Conservation (phyloP, 768 basidiomycete genomes). For the Lactarius evosmus region DNA sequence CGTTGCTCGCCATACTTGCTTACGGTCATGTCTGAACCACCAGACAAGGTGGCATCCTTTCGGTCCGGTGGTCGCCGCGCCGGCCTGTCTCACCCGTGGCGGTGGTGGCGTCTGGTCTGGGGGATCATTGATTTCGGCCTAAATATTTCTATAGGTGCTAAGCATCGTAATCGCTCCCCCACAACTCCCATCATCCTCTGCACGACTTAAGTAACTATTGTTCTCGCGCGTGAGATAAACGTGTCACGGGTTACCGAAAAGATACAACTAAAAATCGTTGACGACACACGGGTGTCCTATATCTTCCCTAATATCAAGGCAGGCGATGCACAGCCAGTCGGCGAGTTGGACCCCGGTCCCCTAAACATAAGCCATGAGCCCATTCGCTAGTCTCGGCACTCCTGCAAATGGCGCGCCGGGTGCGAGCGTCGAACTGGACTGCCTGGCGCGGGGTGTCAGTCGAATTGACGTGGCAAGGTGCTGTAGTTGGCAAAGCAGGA, state of each 20-base stretch:
- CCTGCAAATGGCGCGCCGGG: background rate
- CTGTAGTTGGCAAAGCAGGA: background rate
- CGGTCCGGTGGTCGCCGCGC: too few species aligned
- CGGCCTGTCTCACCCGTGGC: background rate
- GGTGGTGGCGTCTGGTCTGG: background rate
- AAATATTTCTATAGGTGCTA: too few species aligned
- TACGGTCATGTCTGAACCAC: background rate
- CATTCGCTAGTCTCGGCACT: background rate
- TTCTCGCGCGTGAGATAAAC: background rate
- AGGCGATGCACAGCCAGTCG: background rate
- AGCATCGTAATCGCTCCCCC: background rate
- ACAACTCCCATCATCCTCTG: background rate
- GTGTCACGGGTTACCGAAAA: background rate
- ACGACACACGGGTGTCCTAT: background rate
- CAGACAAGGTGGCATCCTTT: too few species aligned
- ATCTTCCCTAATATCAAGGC: background rate
- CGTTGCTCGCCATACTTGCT: background rate
- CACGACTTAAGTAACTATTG: background rate
- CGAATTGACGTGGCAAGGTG: background rate
- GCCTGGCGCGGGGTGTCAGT: background rate
- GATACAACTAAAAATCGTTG: background rate
- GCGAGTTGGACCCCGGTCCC: background rate
- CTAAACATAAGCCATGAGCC: background rate
- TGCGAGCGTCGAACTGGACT: background rate
- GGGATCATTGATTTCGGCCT: background rate